Percentiles rank a stretch among this genome's conserved stretches.
These are phyloP conservation scores for Fistulinella prunicolor DNA, from an alignment of 768 basidiomycete species.

Conservation along the genomic window DNA sequence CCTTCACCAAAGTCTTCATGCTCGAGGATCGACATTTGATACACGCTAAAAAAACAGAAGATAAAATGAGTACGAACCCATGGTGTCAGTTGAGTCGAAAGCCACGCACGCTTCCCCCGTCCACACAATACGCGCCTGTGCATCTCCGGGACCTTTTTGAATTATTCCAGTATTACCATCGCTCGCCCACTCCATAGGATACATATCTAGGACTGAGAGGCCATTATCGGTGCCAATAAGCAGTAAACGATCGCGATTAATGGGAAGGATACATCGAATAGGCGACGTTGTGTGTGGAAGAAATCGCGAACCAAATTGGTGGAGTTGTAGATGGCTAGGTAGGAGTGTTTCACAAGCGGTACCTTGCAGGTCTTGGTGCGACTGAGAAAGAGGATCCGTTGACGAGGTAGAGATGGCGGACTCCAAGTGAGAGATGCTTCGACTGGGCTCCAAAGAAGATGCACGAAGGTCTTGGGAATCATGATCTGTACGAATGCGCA, in stretches of 20 bases:
- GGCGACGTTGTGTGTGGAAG: conserved; percentile 74
- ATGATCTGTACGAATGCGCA: conserved; percentile 47
- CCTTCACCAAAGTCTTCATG: conserved; percentile 53
- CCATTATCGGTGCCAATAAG: conserved; percentile 80
- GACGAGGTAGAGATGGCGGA: conserved; percentile 13
- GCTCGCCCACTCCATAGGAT: conserved; percentile 62
- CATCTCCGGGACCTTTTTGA: conserved; percentile 67
- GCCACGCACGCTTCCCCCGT: conserved; percentile 66
- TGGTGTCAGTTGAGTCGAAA: not conserved
- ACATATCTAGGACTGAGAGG: conserved; percentile 80
- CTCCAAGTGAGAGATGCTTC: conserved; percentile 2
- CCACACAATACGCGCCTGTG: conserved; percentile 67
- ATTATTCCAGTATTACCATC: conserved; percentile 40
- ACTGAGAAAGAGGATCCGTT: conserved; percentile 26
- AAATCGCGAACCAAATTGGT: conserved; percentile 83
- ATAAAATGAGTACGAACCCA: not conserved
- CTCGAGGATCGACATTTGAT: conserved; percentile 77
- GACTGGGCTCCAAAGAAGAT: conserved; percentile 7
- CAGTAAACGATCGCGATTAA: conserved; percentile 61
- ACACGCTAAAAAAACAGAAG: conserved; percentile 46
- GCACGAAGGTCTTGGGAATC: conserved; percentile 30
- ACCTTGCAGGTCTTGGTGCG: conserved; percentile 35
- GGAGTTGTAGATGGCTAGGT: conserved; percentile 66
- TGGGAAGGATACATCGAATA: conserved; percentile 72
- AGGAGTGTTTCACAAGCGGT: conserved; percentile 48